Evolutionary conservation across 805 yeast genomes (phyloP).

Genomic region (Candida peoriensis): DNA sequence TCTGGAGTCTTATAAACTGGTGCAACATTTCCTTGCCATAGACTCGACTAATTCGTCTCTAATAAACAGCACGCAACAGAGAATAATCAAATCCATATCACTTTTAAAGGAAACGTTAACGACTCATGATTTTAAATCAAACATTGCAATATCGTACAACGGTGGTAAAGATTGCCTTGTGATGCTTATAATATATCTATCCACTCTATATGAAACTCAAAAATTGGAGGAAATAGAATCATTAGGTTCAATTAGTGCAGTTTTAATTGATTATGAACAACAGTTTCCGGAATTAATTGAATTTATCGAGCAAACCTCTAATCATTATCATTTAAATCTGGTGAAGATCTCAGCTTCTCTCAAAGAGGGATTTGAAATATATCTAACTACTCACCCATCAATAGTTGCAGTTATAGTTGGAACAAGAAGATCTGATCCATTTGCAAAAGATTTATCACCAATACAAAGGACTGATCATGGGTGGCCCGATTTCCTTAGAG

Average conservation of each 20-base stretch:
- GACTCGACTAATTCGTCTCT: too few relatives aligned
- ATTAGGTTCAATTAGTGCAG: constrained; percentile 42
- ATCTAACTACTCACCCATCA: constrained; percentile 44
- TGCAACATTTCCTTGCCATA: too few relatives aligned
- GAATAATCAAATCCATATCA: too few relatives aligned
- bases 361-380: constrained; percentile 66
- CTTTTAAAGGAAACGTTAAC: too few relatives aligned
- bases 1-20: too few relatives aligned
- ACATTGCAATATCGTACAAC: constrained; percentile 85
- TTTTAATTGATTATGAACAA: constrained; percentile 70
- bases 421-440: constrained; percentile 84
- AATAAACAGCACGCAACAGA: constrained; percentile 10
- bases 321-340: constrained; percentile 48
- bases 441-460: constrained; percentile 50
- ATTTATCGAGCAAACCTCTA: constrained; percentile 55
- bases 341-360: constrained; percentile 38
- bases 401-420: constrained; percentile 84
- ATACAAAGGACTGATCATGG: constrained; percentile 79
- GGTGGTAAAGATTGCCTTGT: constrained; percentile 98
- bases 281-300: constrained; percentile 67
- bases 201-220: constrained; percentile 38
- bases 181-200: constrained; percentile 69
- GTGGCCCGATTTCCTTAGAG: constrained; percentile 84
- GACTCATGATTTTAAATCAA: too few relatives aligned
- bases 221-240: constrained; percentile 6